Conservation (phyloP, 495 filamentous ascomycete genomes). For the Penicillium cataractarum region DNA sequence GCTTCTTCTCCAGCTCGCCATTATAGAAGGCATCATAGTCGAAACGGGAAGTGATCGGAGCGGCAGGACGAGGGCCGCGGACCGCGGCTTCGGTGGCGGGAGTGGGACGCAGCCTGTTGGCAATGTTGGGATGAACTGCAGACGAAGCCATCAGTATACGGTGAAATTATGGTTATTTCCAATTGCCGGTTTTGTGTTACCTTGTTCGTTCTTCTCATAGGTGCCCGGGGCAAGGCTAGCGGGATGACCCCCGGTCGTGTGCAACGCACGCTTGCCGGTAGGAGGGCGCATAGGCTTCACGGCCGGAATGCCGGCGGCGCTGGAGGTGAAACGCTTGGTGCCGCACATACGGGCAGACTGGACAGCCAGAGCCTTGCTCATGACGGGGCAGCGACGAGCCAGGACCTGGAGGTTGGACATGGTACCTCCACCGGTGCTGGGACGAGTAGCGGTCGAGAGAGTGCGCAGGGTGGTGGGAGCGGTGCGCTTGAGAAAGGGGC, state of each 20-base stretch:
- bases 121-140: constrained; percentile 34
- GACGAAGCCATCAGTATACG: constrained; percentile 15
- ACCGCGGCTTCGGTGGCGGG: constrained; percentile 30
- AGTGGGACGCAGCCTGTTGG: constrained; percentile 35
- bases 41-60: constrained; percentile 62
- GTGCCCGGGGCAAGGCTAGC: constrained; percentile 70
- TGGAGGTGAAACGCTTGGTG: constrained; percentile 51
- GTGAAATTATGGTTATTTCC: not conserved
- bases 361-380: constrained; percentile 94
- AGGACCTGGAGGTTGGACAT: constrained; percentile 97
- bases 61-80: constrained; percentile 44
- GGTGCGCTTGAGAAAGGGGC: constrained; percentile 94
- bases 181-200: constrained; percentile 40
- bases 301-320: constrained; percentile 38
- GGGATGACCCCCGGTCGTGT: constrained; percentile 74
- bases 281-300: constrained; percentile 38
- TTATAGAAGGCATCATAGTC: constrained; percentile 91
- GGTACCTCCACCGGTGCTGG: constrained; percentile 75
- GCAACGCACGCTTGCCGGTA: constrained; percentile 69
- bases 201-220: constrained; percentile 61
- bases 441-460: constrained; percentile 78
- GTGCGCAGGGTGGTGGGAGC: constrained; percentile 87
- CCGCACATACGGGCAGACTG: constrained; percentile 68
- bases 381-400: constrained; percentile 94
- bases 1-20: constrained; percentile 92